Evolutionary conservation across 2,329 filamentous ascomycete genomes (phyloP).

Genomic region (Fusarium luffae): DNA sequence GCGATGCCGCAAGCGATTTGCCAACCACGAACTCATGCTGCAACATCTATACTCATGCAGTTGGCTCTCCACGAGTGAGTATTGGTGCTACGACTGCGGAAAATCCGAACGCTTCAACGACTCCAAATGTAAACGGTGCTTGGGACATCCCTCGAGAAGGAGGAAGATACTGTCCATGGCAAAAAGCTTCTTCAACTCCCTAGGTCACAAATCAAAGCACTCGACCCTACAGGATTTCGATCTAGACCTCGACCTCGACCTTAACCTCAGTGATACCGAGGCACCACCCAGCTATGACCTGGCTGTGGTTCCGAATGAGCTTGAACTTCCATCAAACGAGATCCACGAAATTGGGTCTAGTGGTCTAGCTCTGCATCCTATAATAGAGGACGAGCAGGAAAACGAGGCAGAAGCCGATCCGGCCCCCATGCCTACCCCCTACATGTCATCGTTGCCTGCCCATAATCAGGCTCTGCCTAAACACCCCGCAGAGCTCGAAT

Average conservation of each 20-base stretch:
- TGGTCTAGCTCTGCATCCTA: constrained; percentile 52
- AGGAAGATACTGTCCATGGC: constrained; percentile 64
- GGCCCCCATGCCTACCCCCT: constrained; percentile 22
- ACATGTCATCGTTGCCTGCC: constrained; percentile 37
- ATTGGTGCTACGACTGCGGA: constrained; percentile 67
- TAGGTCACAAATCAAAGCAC: constrained; percentile 60
- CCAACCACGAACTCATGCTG: constrained; percentile 65
- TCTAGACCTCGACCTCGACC: constrained; percentile 41
- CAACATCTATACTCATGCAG: constrained; percentile 62
- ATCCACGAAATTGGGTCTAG: constrained; percentile 65
- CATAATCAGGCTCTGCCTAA: constrained; percentile 32
- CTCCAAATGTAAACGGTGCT: constrained; percentile 60
- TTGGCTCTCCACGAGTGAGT: constrained; percentile 62
- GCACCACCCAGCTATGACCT: constrained; percentile 62
- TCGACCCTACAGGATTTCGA: constrained; percentile 34
- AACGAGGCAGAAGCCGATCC: constrained; percentile 37
- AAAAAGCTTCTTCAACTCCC: constrained; percentile 64
- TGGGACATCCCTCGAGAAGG: constrained; percentile 63
- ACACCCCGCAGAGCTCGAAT: constrained; percentile 44
- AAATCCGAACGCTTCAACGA: constrained; percentile 65
- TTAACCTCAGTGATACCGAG: constrained; percentile 49
- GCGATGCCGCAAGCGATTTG: constrained; percentile 61
- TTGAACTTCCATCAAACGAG: constrained; percentile 62
- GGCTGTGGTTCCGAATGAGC: constrained; percentile 48
- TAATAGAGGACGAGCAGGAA: constrained; percentile 41